Percentiles rank a stretch among this genome's conserved stretches.
Conservation (phyloP, 2,329 filamentous ascomycete genomes). For the Alternaria angustiovoidea region DNA sequence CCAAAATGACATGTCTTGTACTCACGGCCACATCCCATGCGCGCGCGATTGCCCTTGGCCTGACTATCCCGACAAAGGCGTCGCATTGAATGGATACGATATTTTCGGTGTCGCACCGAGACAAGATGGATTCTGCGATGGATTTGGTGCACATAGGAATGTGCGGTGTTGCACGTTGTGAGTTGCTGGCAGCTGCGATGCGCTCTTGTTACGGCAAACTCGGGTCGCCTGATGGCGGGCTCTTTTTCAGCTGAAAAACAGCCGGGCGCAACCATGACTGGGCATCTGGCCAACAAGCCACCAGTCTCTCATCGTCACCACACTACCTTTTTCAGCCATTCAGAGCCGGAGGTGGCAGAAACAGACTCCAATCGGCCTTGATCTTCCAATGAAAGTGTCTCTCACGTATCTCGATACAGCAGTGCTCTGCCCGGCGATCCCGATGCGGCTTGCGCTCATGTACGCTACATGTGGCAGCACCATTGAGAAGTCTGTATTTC, state of each 20-base stretch:
- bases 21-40: not conserved
- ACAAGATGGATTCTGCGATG: not conserved
- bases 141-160: not conserved
- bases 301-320: not conserved
- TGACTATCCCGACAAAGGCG: fast-evolving
- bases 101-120: not conserved
- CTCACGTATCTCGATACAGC: not conserved
- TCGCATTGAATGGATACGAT: not conserved
- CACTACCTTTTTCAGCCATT: not conserved
- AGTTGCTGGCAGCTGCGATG: not conserved
- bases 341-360: not conserved
- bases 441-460: not conserved
- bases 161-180: not conserved
- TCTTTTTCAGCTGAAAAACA: not conserved
- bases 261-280: not conserved
- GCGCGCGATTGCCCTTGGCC: not conserved
- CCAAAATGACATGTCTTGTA: not conserved
- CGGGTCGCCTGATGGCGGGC: not conserved
- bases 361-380: not conserved
- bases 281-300: slow-evolving; percentile 5
- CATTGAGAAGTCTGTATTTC: not conserved
- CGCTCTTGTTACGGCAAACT: not conserved
- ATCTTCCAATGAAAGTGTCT: not conserved
- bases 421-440: not conserved
- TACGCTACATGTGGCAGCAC: not conserved